These are phyloP conservation scores for Megacollybia marginata DNA, from an alignment of 768 basidiomycete species.

Conservation along the genomic window DNA sequence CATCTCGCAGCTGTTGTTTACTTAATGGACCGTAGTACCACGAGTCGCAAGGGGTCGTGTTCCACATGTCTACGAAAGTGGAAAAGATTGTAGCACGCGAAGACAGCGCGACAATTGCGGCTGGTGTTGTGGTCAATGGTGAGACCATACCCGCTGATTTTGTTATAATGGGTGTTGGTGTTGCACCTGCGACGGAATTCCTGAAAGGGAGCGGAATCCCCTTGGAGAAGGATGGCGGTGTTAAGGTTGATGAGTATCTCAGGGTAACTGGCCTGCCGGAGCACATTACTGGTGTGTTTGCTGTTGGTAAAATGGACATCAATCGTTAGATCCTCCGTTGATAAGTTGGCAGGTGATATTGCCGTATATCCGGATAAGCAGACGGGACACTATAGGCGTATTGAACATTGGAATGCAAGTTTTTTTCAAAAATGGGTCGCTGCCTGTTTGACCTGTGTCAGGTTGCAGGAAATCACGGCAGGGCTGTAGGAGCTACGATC, in stretches of 20 bases:
- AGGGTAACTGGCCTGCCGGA: conserved; percentile 39
- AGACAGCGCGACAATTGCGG: conserved; percentile 45
- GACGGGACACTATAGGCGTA: conserved; percentile 45
- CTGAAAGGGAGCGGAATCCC: conserved; percentile 62
- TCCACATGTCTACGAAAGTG: conserved; percentile 69
- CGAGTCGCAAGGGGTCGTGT: conserved; percentile 76
- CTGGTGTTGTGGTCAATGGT: conserved; percentile 59
- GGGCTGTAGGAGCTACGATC: conserved; percentile 76
- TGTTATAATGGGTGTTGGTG: conserved; percentile 83
- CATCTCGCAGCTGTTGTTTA: not conserved
- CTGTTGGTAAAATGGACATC: conserved; percentile 44
- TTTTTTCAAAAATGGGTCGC: not conserved
- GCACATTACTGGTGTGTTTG: conserved; percentile 47
- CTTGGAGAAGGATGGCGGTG: conserved; percentile 69
- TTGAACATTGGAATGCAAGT: conserved; percentile 89
- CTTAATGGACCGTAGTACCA: conserved; percentile 44
- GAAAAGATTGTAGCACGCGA: conserved; percentile 57
- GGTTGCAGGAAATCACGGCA: conserved; percentile 83
- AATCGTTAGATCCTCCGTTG: not conserved
- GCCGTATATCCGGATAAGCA: conserved; percentile 64
- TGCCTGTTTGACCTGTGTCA: conserved; percentile 14
- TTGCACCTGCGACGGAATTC: conserved; percentile 74
- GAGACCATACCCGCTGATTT: conserved; percentile 64
- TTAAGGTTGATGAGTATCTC: conserved; percentile 72
- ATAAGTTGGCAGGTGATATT: conserved; percentile 53